Evolutionary conservation across 192 early-diverging fungal species (phyloP).

Genomic region (Backusella tarrabulga): DNA sequence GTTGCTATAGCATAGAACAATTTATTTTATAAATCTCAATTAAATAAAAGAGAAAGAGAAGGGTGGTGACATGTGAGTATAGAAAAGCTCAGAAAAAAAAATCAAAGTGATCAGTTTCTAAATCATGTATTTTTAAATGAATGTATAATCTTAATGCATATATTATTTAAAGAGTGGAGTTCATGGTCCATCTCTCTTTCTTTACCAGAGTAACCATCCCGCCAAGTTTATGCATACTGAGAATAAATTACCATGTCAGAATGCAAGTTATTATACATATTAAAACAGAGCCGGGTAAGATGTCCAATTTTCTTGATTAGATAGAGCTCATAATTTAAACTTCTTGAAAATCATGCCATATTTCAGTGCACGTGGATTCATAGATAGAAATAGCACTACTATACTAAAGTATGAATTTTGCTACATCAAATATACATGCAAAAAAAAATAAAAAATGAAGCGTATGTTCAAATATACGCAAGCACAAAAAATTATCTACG

Average conservation of each 20-base stretch:
- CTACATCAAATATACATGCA: neutral
- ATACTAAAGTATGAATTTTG: neutral
- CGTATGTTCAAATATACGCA: neutral
- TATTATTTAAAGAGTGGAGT: neutral
- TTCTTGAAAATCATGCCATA: conserved; percentile 2
- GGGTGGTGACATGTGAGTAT: neutral
- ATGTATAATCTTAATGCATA: neutral
- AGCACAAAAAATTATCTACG: neutral
- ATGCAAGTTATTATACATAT: neutral
- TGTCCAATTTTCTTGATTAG: neutral
- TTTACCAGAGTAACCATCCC: neutral
- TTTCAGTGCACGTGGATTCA: neutral
- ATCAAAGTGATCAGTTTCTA: neutral
- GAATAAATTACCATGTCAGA: neutral
- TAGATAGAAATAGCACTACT: neutral
- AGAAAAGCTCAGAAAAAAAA: neutral
- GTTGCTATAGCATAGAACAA: too few relatives aligned
- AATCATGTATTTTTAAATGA: neutral
- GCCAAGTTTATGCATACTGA: neutral
- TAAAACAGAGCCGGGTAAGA: neutral
- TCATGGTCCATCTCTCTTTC: neutral
- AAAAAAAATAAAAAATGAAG: neutral
- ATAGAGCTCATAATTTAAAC: neutral
- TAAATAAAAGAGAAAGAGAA: neutral
- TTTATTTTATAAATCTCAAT: too few relatives aligned